phyloP scores from a whole-genome alignment of 1,139 yeast genomes.

The Taphrina wiesneri region DNA sequence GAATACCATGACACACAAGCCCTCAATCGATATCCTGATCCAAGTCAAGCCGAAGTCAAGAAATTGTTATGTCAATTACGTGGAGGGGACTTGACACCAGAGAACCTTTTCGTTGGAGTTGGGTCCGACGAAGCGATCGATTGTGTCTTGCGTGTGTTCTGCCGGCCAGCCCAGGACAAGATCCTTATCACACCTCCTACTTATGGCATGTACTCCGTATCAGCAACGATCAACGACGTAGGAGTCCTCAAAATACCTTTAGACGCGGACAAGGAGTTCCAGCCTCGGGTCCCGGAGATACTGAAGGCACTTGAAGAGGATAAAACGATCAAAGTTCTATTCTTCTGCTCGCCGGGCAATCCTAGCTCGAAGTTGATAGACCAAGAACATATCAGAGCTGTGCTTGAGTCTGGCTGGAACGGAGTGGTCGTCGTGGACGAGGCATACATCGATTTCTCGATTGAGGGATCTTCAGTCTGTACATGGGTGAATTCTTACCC shows the following conservation, averaged over 20 bases:
- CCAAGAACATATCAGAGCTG: conserved; percentile 52
- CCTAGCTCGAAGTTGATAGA: conserved; percentile 78
- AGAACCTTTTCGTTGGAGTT: conserved; percentile 86
- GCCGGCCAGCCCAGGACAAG: conserved; percentile 80
- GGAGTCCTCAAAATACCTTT: conserved; percentile 71
- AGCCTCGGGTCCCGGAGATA: conserved; percentile 52
- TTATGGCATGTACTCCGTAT: conserved; percentile 92
- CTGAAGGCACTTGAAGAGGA: conserved; percentile 43
- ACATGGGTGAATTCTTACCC: conserved; percentile 80
- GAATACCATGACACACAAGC: conserved; percentile 50
- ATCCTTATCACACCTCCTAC: conserved; percentile 90
- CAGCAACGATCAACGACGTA: conserved; percentile 87
- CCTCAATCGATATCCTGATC: conserved; percentile 92
- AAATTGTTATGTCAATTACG: conserved; percentile 69
- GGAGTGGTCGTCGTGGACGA: conserved; percentile 89
- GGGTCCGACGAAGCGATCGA: conserved; percentile 98
- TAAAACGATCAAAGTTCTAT: conserved; percentile 65
- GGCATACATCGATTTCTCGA: conserved; percentile 84
- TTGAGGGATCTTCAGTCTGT: conserved; percentile 64
- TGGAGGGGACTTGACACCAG: conserved; percentile 59
- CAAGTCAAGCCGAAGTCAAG: conserved; percentile 84
- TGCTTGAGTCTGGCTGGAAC: conserved; percentile 62
- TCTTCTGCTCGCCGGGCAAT: conserved; percentile 97
- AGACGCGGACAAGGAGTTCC: conserved; percentile 49
- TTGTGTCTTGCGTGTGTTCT: conserved; percentile 77